phyloP scores from a whole-genome alignment of 2,329 filamentous ascomycete species.

The Botryotinia convoluta region DNA sequence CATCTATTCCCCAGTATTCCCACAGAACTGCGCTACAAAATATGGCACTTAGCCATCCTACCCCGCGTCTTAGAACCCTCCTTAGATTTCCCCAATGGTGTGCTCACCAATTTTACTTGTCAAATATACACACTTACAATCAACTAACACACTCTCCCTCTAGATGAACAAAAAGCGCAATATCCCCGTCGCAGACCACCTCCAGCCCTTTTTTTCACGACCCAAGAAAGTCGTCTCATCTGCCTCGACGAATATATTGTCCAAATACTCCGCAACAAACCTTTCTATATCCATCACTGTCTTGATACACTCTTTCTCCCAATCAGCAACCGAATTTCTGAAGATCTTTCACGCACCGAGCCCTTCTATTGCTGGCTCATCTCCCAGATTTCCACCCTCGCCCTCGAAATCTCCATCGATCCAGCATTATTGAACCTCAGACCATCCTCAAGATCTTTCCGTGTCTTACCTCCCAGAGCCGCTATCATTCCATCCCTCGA shows the following conservation, averaged over 20 bases:
- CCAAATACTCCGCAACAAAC: background rate
- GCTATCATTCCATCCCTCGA: background rate
- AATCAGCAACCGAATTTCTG: background rate
- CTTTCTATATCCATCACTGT: background rate
- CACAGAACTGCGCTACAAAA: slow-evolving; percentile 24
- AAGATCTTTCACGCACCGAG: background rate
- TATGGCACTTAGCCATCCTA: slow-evolving; percentile 23
- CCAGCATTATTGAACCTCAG: background rate
- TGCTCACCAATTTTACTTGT: background rate
- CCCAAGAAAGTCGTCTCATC: slow-evolving; percentile 6
- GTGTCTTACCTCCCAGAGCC: background rate
- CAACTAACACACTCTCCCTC: background rate
- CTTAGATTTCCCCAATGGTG: slow-evolving; percentile 9
- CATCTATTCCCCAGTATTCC: slow-evolving; percentile 24
- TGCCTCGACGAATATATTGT: slow-evolving; percentile 5
- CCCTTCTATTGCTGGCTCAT: slow-evolving; percentile 1
- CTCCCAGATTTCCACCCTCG: slow-evolving; percentile 1
- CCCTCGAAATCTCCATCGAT: slow-evolving; percentile 1
- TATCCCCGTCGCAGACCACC: background rate
- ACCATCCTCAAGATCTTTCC: background rate
- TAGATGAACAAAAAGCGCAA: background rate
- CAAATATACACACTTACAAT: background rate
- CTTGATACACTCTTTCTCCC: background rate
- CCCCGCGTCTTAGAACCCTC: slow-evolving; percentile 23
- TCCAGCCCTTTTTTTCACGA: background rate